Conservation (phyloP, 305 asterid species). For the Fraxinus dipetala region DNA sequence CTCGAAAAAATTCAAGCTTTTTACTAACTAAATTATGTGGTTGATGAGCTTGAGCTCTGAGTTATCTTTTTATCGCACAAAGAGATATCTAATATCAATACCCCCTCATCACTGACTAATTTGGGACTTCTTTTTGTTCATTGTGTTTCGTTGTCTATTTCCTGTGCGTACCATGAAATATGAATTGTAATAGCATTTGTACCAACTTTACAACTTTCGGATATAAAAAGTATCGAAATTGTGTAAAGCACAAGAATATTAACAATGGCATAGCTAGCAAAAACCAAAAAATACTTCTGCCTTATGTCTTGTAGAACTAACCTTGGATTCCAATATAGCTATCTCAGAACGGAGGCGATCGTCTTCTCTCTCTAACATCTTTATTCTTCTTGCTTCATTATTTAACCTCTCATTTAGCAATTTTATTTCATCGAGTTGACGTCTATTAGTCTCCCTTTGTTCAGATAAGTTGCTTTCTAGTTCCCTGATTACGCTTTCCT, state of each 20-base stretch:
- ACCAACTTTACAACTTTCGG: slow-evolving; percentile 5
- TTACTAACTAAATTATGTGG: neutral
- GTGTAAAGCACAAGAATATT: slow-evolving; percentile 18
- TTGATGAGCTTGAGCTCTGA: neutral
- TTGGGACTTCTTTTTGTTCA: slow-evolving; percentile 9
- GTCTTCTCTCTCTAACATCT: slow-evolving; percentile 86
- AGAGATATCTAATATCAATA: neutral
- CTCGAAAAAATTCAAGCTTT: slow-evolving; percentile 11
- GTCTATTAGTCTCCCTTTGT: slow-evolving; percentile 49
- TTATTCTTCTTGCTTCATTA: slow-evolving; percentile 74
- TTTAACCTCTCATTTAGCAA: slow-evolving; percentile 72
- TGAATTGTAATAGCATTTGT: slow-evolving; percentile 4
- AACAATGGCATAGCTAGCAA: neutral
- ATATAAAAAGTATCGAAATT: neutral
- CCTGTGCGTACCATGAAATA: neutral
- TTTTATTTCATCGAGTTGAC: slow-evolving; percentile 68
- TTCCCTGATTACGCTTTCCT: slow-evolving; percentile 67
- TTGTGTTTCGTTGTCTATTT: neutral
- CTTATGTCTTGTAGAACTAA: slow-evolving; percentile 33
- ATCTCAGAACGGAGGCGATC: slow-evolving; percentile 85
- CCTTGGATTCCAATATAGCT: slow-evolving; percentile 94
- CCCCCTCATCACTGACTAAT: neutral
- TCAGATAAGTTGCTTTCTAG: slow-evolving; percentile 65
- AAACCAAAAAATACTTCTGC: slow-evolving; percentile 18
- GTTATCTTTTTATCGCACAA: neutral